Percentiles rank a stretch among this genome's conserved stretches.
These are phyloP conservation scores for Lactifluus piperatus DNA, from an alignment of 768 basidiomycete genomes.

Conservation along the genomic window DNA sequence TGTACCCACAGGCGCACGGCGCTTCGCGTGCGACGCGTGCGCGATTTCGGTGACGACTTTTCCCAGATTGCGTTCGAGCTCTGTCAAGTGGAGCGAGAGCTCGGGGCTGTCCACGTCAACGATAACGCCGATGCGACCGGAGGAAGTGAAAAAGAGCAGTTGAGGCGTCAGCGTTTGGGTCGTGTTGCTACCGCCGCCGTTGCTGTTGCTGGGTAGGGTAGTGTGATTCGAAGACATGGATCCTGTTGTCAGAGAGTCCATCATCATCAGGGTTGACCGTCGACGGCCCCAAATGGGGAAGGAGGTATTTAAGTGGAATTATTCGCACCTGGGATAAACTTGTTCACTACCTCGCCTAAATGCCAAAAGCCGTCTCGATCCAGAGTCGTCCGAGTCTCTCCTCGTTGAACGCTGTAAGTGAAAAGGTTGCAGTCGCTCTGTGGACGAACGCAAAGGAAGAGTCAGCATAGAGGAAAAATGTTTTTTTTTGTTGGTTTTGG, in stretches of 20 bases:
- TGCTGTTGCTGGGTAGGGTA: constrained; percentile 29
- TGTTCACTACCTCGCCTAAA: constrained; percentile 69
- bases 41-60: constrained; percentile 43
- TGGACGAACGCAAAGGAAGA: not conserved
- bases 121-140: constrained; percentile 72
- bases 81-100: constrained; percentile 51
- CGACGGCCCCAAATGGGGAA: not conserved
- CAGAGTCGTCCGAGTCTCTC: constrained; percentile 37
- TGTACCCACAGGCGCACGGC: constrained; percentile 53
- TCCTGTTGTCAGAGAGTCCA: constrained; percentile 34
- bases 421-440: constrained; percentile 64
- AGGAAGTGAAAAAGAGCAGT: constrained; percentile 67
- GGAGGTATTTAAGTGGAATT: not conserved
- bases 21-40: constrained; percentile 55
- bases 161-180: constrained; percentile 37
- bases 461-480: not conserved
- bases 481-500: not conserved
- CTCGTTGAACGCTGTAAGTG: constrained; percentile 44
- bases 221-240: constrained; percentile 40
- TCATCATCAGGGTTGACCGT: not conserved
- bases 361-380: constrained; percentile 65
- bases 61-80: constrained; percentile 68
- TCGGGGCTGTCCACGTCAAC: constrained; percentile 47
- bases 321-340: constrained; percentile 54
- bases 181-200: not conserved